phyloP scores from a whole-genome alignment of 495 filamentous ascomycete species.

The Aspergillus bertholletiae region DNA sequence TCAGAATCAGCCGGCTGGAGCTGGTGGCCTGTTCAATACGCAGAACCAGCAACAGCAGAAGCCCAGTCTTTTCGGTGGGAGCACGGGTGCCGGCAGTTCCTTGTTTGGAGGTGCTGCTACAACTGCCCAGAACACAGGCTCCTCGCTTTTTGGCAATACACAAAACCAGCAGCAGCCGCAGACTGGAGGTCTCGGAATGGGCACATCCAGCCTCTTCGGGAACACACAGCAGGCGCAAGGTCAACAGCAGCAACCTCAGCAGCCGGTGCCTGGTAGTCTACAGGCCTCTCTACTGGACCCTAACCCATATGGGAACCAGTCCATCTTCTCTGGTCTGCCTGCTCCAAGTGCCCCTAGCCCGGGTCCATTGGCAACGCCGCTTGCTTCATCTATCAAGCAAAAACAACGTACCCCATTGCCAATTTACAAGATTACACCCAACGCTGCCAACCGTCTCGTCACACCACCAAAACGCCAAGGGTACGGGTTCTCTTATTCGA shows the following conservation, averaged over 20 bases:
- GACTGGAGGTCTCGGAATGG: slow-evolving; percentile 39
- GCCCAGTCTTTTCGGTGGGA: slow-evolving; percentile 28
- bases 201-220: slow-evolving; percentile 61
- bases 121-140: slow-evolving; percentile 36
- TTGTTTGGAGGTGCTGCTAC: slow-evolving; percentile 45
- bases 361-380: slow-evolving; percentile 82
- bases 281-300: slow-evolving; percentile 71
- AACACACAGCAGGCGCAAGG: slow-evolving; percentile 46
- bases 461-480: slow-evolving; percentile 77
- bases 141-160: slow-evolving; percentile 58
- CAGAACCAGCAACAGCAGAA: slow-evolving; percentile 38
- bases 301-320: slow-evolving; percentile 78
- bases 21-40: slow-evolving; percentile 50
- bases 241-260: slow-evolving; percentile 42
- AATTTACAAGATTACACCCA: slow-evolving; percentile 83
- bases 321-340: slow-evolving; percentile 70
- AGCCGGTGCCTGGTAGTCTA: slow-evolving; percentile 58
- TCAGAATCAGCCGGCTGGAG: slow-evolving; percentile 26
- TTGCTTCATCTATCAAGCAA: slow-evolving; percentile 66
- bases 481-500: slow-evolving; percentile 87
- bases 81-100: slow-evolving; percentile 30
- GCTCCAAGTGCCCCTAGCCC: slow-evolving; percentile 61
- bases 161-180: slow-evolving; percentile 63
- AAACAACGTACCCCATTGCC: slow-evolving; percentile 76
- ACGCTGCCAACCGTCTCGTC: slow-evolving; percentile 67